Evolutionary conservation across 371 early-diverging fungal genomes (phyloP).

Genomic region (Mortierella sp.): DNA sequence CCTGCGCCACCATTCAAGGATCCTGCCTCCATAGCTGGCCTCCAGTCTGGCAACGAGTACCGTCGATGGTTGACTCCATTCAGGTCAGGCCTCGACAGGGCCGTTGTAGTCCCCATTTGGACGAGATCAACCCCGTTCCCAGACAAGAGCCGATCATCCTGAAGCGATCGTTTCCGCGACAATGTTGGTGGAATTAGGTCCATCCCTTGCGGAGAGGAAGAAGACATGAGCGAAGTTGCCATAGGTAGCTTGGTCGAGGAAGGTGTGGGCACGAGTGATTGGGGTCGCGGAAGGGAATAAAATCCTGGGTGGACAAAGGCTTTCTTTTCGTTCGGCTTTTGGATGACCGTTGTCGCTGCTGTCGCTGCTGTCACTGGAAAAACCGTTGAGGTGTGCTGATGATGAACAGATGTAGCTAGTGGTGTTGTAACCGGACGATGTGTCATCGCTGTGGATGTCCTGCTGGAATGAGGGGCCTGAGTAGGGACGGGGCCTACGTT

Average conservation of each 20-base stretch:
- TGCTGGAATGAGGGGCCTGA: not conserved
- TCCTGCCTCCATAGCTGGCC: too few relatives aligned
- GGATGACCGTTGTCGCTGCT: too few relatives aligned
- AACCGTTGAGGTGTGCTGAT: not conserved
- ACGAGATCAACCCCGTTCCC: slow-evolving; percentile 8
- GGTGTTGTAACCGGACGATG: slow-evolving; percentile 4
- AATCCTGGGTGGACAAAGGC: slow-evolving; percentile 45
- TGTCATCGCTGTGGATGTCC: not conserved
- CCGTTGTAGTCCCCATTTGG: not conserved
- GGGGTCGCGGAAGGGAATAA: slow-evolving; percentile 19
- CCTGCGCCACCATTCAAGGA: too few relatives aligned
- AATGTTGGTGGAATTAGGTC: slow-evolving; percentile 7
- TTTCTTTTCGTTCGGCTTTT: slow-evolving; percentile 19
- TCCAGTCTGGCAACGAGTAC: too few relatives aligned
- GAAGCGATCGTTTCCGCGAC: too few relatives aligned
- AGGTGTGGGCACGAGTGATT: not conserved
- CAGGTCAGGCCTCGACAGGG: not conserved
- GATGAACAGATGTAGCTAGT: not conserved
- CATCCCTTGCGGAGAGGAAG: not conserved
- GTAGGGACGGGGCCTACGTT: too few relatives aligned
- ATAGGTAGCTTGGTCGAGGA: not conserved
- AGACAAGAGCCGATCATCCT: not conserved
- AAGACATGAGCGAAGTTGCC: not conserved
- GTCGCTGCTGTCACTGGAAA: not conserved
- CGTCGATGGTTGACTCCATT: too few relatives aligned